Evolutionary conservation across 1,284 basidiomycete genomes (phyloP), one percentile per base, ranked within the genome.

Genomic region (Ustilago bromivora): DNA sequence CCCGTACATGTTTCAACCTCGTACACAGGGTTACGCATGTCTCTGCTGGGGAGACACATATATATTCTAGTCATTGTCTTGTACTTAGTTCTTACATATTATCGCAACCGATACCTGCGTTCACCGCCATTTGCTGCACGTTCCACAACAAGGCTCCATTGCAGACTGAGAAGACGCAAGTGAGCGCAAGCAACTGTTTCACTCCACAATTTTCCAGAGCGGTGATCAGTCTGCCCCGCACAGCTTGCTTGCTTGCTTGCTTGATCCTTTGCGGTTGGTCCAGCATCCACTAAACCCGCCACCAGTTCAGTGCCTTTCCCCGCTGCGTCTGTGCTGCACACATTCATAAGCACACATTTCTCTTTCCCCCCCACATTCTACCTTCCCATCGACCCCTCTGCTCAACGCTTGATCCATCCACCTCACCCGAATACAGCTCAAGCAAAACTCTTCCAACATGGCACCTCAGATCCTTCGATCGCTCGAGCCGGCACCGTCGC

Each of bases 401-500:
- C 17, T 15, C 11, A 6, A 15, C 17, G 6, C 31, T 15, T 52
- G 51, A 35, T 55, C 36, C 19, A 35, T 55, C 53, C 53, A 17
- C 19, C 36, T n/a, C n/a, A 36, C 15, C 9, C 53, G 34, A 36
- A 15, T 13, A 31, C 10, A 55, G 8, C 2, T 38, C 32, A 17
- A 11, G n/a, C 34, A 55, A 32, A 52, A 4, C 15, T 46, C 4
- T 12, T 19, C 15, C 60, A 57, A 41, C 4, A 80, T 78, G 76
- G 72, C 77, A 7, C 77, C 77, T 4, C 77, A 81, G 57, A 80
- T 81, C 61, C 61, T 79, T 66, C 61, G 61, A 46, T 74, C 80
- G 23, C 55, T 56, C 58, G 62, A 77, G 32, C 55, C 74, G 13
- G 49, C 55, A 34, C 67, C 78, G 32, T 73, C 75, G 2, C 57